These are phyloP conservation scores for Clitocybe nebularis DNA, from an alignment of 1,284 basidiomycete genomes.

Conservation along the genomic window DNA sequence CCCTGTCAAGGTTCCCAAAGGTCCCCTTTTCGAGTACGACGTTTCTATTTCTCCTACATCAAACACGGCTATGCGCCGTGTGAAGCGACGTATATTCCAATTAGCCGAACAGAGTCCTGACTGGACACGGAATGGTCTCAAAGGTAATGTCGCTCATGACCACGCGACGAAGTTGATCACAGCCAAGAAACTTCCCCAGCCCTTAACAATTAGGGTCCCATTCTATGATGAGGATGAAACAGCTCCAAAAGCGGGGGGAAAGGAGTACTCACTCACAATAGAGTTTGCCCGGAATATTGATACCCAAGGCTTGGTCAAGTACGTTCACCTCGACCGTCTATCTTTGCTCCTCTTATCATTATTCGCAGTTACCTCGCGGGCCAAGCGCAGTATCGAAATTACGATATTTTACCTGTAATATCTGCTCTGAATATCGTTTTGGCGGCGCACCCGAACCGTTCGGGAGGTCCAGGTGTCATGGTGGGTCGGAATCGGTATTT, in stretches of 20 bases:
- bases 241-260: slow-evolving; percentile 39
- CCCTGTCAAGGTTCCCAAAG: slow-evolving; percentile 59
- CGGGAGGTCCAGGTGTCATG: slow-evolving; percentile 58
- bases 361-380: slow-evolving; percentile 56
- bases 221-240: slow-evolving; percentile 67
- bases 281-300: slow-evolving; percentile 57
- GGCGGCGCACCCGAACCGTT: slow-evolving; percentile 55
- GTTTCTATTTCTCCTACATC: slow-evolving; percentile 54
- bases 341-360: background rate
- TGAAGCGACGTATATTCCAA: slow-evolving; percentile 67
- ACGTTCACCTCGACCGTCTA: slow-evolving; percentile 15
- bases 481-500: slow-evolving; percentile 77
- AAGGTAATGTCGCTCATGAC: slow-evolving; percentile 64
- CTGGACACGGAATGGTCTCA: slow-evolving; percentile 52
- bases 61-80: slow-evolving; percentile 46
- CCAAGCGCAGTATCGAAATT: slow-evolving; percentile 51
- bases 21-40: slow-evolving; percentile 65
- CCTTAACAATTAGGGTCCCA: slow-evolving; percentile 50
- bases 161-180: slow-evolving; percentile 62
- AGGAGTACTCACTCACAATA: slow-evolving; percentile 62
- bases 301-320: slow-evolving; percentile 54
- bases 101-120: slow-evolving; percentile 59
- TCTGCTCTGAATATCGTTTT: slow-evolving; percentile 71
- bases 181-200: slow-evolving; percentile 50
- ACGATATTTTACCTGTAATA: slow-evolving; percentile 66